phyloP scores from a whole-genome alignment of 768 basidiomycete species.

The Clathrus columnatus region DNA sequence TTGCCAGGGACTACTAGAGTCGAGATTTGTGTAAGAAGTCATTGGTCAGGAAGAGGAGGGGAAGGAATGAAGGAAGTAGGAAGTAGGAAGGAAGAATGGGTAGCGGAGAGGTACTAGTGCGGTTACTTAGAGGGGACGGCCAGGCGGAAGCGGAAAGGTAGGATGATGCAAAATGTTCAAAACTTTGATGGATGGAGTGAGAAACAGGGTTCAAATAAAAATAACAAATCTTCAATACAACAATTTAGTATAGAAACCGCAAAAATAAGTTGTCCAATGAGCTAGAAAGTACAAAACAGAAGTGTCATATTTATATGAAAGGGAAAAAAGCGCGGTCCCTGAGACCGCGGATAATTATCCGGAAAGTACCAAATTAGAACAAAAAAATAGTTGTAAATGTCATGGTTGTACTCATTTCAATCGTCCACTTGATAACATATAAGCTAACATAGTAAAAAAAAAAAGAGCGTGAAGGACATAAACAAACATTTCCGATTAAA shows the following conservation, averaged over 20 bases:
- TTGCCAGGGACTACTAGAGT: slow-evolving; percentile 7
- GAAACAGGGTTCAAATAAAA: neutral
- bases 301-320: too few relatives aligned
- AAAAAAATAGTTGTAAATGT: too few relatives aligned
- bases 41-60: neutral
- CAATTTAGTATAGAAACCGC: neutral
- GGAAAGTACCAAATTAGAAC: too few relatives aligned
- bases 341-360: too few relatives aligned
- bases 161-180: neutral
- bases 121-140: neutral
- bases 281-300: too few relatives aligned
- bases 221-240: neutral
- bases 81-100: neutral
- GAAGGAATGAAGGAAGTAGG: neutral
- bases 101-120: neutral
- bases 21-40: slow-evolving; percentile 3
- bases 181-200: neutral
- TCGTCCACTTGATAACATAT: neutral
- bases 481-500: neutral
- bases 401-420: too few relatives aligned
- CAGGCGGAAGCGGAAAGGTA: neutral
- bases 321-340: too few relatives aligned
- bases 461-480: neutral
- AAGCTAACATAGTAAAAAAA: neutral
- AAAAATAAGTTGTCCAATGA: too few relatives aligned